Evolutionary conservation across 768 basidiomycete genomes (phyloP).

Genomic region (Rhodosporidiobolus odoratus): DNA sequence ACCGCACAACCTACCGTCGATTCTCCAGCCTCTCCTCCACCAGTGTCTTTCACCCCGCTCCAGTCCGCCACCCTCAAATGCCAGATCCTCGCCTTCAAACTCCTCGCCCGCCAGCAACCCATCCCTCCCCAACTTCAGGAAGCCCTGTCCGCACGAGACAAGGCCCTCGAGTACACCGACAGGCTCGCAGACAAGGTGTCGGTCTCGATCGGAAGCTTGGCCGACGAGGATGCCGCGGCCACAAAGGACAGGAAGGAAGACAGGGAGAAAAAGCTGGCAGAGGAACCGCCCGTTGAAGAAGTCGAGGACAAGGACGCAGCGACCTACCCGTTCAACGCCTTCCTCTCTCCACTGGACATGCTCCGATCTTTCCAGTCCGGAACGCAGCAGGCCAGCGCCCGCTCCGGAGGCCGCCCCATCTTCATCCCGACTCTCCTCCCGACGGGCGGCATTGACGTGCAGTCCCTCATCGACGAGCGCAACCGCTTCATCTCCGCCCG

Average conservation of each 20-base stretch:
- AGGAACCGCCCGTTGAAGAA: constrained; percentile 11
- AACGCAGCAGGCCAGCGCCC: constrained; percentile 42
- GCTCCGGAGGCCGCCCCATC: constrained; percentile 44
- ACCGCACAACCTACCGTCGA: constrained; percentile 48
- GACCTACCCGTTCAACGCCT: constrained; percentile 34
- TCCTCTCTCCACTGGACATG: constrained; percentile 55
- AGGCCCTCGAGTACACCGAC: constrained; percentile 29
- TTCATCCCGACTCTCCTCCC: constrained; percentile 88
- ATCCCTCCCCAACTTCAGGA: constrained; percentile 37
- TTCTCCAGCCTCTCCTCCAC: constrained; percentile 55
- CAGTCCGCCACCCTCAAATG: constrained; percentile 53
- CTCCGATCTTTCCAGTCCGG: constrained; percentile 55
- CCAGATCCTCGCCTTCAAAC: constrained; percentile 42
- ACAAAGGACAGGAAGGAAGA: neutral
- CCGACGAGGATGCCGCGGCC: neutral
- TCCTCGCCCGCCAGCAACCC: constrained; percentile 41
- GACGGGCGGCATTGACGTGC: constrained; percentile 73
- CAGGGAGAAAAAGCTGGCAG: constrained; percentile 12
- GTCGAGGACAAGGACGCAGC: constrained; percentile 30
- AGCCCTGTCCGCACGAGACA: constrained; percentile 29
- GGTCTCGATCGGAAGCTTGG: neutral
- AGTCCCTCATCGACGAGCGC: constrained; percentile 82
- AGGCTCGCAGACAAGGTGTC: neutral
- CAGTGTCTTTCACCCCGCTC: constrained; percentile 65
- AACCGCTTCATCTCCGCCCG: constrained; percentile 85